Percentiles rank a stretch among this genome's conserved stretches.
These are phyloP conservation scores for Daldinia loculata DNA, from an alignment of 495 filamentous ascomycete species.

Conservation along the genomic window DNA sequence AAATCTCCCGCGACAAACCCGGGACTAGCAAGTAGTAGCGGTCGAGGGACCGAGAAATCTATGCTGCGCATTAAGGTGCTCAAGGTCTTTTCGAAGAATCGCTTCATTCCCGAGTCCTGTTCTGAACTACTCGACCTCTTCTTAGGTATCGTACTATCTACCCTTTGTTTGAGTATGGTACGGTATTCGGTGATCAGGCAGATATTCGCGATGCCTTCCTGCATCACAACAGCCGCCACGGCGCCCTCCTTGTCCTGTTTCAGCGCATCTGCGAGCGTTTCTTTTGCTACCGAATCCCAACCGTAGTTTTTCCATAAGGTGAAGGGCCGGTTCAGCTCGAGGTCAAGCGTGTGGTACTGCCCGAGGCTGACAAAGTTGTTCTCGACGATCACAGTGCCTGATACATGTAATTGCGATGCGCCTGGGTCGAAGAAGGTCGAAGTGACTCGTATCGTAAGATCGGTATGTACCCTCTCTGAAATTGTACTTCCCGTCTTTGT, in stretches of 20 bases:
- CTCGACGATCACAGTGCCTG: slow-evolving; percentile 81
- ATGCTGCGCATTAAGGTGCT: slow-evolving; percentile 79
- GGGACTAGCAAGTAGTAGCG: slow-evolving; percentile 87
- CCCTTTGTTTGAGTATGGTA: slow-evolving; percentile 84
- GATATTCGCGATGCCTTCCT: slow-evolving; percentile 92
- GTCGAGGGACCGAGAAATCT: slow-evolving; percentile 73
- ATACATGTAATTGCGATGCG: slow-evolving; percentile 83
- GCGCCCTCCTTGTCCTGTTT: slow-evolving; percentile 79
- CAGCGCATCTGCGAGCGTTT: slow-evolving; percentile 79
- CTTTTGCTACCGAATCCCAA: slow-evolving; percentile 90
- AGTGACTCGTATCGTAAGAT: slow-evolving; percentile 81
- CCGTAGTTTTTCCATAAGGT: slow-evolving; percentile 86
- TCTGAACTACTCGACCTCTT: slow-evolving; percentile 72
- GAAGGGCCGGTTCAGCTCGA: slow-evolving; percentile 73
- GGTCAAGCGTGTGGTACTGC: slow-evolving; percentile 87
- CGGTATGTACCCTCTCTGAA: slow-evolving; percentile 78
- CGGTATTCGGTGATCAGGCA: slow-evolving; percentile 92
- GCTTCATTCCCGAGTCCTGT: slow-evolving; percentile 78
- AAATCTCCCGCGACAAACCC: slow-evolving; percentile 87
- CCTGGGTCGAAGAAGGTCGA: slow-evolving; percentile 89
- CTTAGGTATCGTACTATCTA: slow-evolving; percentile 83
- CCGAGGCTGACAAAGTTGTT: slow-evolving; percentile 86
- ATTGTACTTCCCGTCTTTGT: slow-evolving; percentile 76
- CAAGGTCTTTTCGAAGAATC: slow-evolving; percentile 82
- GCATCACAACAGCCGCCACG: slow-evolving; percentile 90